phyloP scores from a whole-genome alignment of 2,329 filamentous ascomycete species.

The Blastomyces gilchristii region DNA sequence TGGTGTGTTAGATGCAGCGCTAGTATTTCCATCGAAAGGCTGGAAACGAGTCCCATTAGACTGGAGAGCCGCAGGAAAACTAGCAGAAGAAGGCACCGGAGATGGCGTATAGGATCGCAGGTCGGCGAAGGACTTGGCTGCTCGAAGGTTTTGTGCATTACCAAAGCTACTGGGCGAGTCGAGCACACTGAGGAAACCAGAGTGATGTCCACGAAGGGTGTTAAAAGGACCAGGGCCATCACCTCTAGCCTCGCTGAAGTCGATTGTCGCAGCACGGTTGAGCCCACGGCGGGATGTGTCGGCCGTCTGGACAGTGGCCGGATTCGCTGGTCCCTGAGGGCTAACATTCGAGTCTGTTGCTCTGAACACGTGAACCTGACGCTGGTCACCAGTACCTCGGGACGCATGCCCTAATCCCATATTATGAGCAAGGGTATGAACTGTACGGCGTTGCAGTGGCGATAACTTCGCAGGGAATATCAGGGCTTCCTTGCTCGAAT shows the following conservation, averaged over 20 bases:
- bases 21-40: slow-evolving; percentile 45
- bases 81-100: slow-evolving; percentile 78
- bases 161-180: slow-evolving; percentile 59
- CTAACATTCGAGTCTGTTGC: slow-evolving; percentile 46
- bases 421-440: slow-evolving; percentile 90
- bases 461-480: slow-evolving; percentile 73
- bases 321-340: slow-evolving; percentile 53
- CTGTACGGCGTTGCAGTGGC: slow-evolving; percentile 74
- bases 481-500: slow-evolving; percentile 63
- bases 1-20: slow-evolving; percentile 53
- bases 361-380: slow-evolving; percentile 80
- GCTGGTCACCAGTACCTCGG: slow-evolving; percentile 73
- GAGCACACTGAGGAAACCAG: slow-evolving; percentile 73
- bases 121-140: slow-evolving; percentile 94
- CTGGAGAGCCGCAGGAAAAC: slow-evolving; percentile 62
- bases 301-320: slow-evolving; percentile 52
- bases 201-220: slow-evolving; percentile 63
- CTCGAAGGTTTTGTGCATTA: slow-evolving; percentile 69
- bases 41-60: slow-evolving; percentile 54
- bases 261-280: slow-evolving; percentile 91
- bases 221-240: slow-evolving; percentile 63
- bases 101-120: slow-evolving; percentile 91
- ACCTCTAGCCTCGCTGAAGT: slow-evolving; percentile 76
- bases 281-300: slow-evolving; percentile 75
- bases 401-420: slow-evolving; percentile 88